Evolutionary conservation across 169 alveolate genomes (phyloP).

Genomic region (Plasmodium billcollinsi): DNA sequence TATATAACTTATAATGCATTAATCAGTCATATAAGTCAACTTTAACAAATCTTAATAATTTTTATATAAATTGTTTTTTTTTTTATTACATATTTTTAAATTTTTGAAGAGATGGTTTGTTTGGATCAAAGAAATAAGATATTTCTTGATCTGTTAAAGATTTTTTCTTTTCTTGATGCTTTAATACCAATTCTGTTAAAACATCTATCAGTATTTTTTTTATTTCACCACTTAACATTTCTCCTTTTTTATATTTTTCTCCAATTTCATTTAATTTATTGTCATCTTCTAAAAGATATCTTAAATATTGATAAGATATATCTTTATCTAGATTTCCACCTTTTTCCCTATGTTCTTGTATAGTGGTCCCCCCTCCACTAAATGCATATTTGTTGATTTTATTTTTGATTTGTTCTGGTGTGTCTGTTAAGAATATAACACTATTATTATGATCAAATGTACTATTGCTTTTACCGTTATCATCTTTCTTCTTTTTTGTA

Average conservation of each 20-base stretch:
- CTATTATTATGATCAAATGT: conserved; percentile 93
- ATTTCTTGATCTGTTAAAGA: conserved; percentile 63
- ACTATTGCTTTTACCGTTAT: conserved; percentile 90
- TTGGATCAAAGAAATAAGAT: conserved; percentile 30
- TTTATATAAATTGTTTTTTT: neutral
- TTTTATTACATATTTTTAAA: conserved; percentile 22
- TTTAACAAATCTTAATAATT: neutral
- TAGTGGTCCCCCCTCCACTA: conserved; percentile 96
- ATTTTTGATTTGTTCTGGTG: conserved; percentile 92
- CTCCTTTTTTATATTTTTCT: conserved; percentile 94
- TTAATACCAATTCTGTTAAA: conserved; percentile 86
- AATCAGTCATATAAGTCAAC: neutral
- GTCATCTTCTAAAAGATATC: conserved; percentile 95
- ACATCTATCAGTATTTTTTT: conserved; percentile 92
- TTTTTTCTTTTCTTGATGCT: conserved; percentile 89
- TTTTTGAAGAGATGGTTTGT: conserved; percentile 36
- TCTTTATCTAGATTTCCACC: conserved; percentile 98
- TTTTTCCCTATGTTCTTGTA: conserved; percentile 93
- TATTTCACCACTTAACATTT: conserved; percentile 97
- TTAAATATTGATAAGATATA: conserved; percentile 96
- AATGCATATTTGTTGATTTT: conserved; percentile 97
- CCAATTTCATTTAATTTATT: conserved; percentile 94
- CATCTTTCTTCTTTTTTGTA: conserved; percentile 84
- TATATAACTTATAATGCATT: neutral
- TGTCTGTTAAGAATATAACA: conserved; percentile 96